phyloP scores from a whole-genome alignment of 2,329 filamentous ascomycete genomes.

The Albophoma yamanashiensis region DNA sequence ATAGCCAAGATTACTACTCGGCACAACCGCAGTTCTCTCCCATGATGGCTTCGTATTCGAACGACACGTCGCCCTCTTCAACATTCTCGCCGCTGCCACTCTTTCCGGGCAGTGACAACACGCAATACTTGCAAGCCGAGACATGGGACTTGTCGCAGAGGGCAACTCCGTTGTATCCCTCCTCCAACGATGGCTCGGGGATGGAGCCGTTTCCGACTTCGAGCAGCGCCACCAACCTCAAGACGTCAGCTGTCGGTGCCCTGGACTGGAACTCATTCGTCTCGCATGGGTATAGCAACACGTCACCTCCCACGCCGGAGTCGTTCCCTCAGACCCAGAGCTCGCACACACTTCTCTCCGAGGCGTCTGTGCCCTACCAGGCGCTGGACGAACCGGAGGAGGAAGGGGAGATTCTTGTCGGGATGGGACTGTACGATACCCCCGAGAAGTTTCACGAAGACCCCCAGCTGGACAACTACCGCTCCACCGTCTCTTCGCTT shows the following conservation, averaged over 20 bases:
- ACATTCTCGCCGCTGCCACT: slow-evolving; percentile 43
- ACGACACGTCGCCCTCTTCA: slow-evolving; percentile 44
- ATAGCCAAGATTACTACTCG: slow-evolving; percentile 29
- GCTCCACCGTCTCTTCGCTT: slow-evolving; percentile 42
- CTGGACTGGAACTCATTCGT: slow-evolving; percentile 36
- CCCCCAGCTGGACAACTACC: slow-evolving; percentile 41
- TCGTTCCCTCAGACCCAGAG: slow-evolving; percentile 43
- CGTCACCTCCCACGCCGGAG: slow-evolving; percentile 49
- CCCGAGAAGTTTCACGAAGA: slow-evolving; percentile 47
- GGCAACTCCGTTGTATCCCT: slow-evolving; percentile 15
- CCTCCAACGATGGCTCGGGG: slow-evolving; percentile 8
- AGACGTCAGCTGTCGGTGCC: slow-evolving; percentile 5
- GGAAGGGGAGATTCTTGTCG: slow-evolving; percentile 64
- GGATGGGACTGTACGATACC: slow-evolving; percentile 71
- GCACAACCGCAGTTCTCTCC: slow-evolving; percentile 35
- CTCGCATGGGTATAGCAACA: slow-evolving; percentile 32
- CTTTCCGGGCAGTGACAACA: slow-evolving; percentile 24
- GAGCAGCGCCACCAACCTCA: slow-evolving; percentile 5
- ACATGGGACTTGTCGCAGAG: slow-evolving; percentile 24
- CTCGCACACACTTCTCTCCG: slow-evolving; percentile 32
- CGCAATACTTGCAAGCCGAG: slow-evolving; percentile 28
- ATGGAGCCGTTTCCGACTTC: slow-evolving; percentile 21
- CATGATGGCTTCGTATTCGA: slow-evolving; percentile 44
- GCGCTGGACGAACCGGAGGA: slow-evolving; percentile 41
- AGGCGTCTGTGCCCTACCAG: slow-evolving; percentile 39